Evolutionary conservation across 768 basidiomycete species (phyloP).

Genomic region (Pleurotus platypus): DNA sequence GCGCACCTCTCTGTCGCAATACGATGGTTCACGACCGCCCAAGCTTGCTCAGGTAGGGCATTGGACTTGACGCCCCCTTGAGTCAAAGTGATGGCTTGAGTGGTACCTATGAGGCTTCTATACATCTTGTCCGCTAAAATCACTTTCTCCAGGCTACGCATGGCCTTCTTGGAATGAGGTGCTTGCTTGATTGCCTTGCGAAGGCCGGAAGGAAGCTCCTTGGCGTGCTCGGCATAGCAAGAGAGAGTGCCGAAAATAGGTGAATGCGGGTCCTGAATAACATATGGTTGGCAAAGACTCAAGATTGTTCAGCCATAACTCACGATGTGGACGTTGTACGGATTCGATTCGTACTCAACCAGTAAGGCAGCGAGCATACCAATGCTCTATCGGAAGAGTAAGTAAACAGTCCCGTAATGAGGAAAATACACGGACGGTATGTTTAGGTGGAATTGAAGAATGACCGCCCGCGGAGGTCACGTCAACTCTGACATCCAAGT

Average conservation of each 20-base stretch:
- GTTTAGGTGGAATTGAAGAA: conserved; percentile 77
- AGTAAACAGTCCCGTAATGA: background rate
- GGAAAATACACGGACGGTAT: conserved; percentile 51
- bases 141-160: conserved; percentile 48
- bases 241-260: conserved; percentile 59
- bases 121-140: conserved; percentile 34
- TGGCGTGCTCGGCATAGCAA: conserved; percentile 64
- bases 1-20: conserved; percentile 57
- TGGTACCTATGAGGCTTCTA: conserved; percentile 57
- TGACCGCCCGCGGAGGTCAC: conserved; percentile 77
- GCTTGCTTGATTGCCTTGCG: conserved; percentile 47
- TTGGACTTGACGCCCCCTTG: conserved; percentile 72
- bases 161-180: conserved; percentile 41
- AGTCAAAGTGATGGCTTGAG: conserved; percentile 74
- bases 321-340: conserved; percentile 50
- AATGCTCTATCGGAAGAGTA: conserved; percentile 50
- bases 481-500: conserved; percentile 56
- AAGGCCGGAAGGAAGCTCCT: conserved; percentile 44
- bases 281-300: background rate
- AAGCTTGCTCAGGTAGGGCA: conserved; percentile 73
- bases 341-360: conserved; percentile 64
- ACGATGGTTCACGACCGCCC: conserved; percentile 70
- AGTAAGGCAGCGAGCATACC: conserved; percentile 76
- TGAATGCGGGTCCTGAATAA: conserved; percentile 44
- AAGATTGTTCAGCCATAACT: conserved; percentile 8